Evolutionary conservation across 179 eudicot species (phyloP), one percentile per base, ranked within the genome.

Genomic region (Drosera spatulata): DNA sequence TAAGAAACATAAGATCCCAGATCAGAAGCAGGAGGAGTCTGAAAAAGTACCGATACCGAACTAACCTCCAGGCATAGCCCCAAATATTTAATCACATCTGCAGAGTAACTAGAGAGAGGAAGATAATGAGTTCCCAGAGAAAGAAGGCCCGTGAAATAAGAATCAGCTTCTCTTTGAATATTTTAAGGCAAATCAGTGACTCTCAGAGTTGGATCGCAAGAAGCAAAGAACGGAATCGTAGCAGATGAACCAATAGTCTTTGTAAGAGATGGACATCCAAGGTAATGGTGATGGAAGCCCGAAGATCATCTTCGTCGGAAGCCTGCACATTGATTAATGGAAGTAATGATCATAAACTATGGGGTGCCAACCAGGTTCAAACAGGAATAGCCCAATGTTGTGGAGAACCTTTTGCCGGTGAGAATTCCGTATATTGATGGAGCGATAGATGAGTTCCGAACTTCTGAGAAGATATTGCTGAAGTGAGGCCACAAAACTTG

Each of bases 231-330:
- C 66, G 42, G 83, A 69, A 2, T 79, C 73, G 44, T 71, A 75
- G 76, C 99, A 94, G 57, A 83, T 71, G 66, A 55, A 59, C 99
- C 99, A 94, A 71, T 93, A 90, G 61, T 83, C 95, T 62, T 65
- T 85, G 69, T 50, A 80, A 2, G 90, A 71, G 61, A 90, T 77
- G 43, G 57, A 61, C 61, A 85, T 76, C 97, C 96, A 94, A n/a
- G 86, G 97, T 81, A 77, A 63, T 37, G 71, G 73, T 56, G 78
- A 61, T 60, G 83, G 83, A 70, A 82, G 68, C 66, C 75, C 73
- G 4, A 66, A 55, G 15, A 69, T 80, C 52, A 57, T 71, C 53
- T 70, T 60, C 41, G 71, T 66, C 42, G 80, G 78, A 66, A 72
- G 66, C 63, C 95, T 93, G 86, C 67, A 70, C 15, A 6, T n/a